These are phyloP conservation scores for Termitomyces sp. DNA, from an alignment of 768 basidiomycete species.

Conservation along the genomic window DNA sequence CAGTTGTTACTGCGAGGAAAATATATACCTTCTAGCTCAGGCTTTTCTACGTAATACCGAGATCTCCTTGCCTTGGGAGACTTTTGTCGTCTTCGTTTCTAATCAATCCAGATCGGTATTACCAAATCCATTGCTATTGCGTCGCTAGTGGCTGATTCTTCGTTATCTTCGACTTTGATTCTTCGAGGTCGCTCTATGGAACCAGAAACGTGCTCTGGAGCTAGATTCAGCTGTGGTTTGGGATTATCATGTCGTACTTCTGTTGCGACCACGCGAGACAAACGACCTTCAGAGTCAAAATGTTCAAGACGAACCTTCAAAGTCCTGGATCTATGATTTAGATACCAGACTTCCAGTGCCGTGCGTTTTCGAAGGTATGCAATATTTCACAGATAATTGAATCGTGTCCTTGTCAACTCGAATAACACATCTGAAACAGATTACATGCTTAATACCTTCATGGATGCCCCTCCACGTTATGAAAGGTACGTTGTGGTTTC, in stretches of 20 bases:
- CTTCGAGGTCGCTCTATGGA: slow-evolving; percentile 58
- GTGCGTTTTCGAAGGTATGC: slow-evolving; percentile 43
- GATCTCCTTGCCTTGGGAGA: slow-evolving; percentile 36
- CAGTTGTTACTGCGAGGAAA: slow-evolving; percentile 67
- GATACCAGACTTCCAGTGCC: slow-evolving; percentile 51
- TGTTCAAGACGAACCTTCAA: neutral
- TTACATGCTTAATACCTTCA: slow-evolving; percentile 43
- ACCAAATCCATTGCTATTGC: neutral
- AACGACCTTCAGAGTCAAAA: neutral
- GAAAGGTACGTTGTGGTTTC: slow-evolving; percentile 33
- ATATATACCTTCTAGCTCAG: slow-evolving; percentile 54
- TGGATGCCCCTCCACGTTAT: slow-evolving; percentile 27
- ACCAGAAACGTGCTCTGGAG: slow-evolving; percentile 39
- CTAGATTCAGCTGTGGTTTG: slow-evolving; percentile 44
- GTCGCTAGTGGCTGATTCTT: neutral
- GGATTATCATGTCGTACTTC: slow-evolving; percentile 72
- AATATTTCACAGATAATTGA: neutral
- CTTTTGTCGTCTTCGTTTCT: slow-evolving; percentile 58
- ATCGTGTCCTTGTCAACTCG: neutral
- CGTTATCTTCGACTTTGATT: neutral
- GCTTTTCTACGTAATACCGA: slow-evolving; percentile 27
- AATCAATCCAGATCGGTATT: slow-evolving; percentile 51
- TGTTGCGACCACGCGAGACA: slow-evolving; percentile 34
- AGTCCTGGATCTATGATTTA: slow-evolving; percentile 62
- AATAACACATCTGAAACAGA: slow-evolving; percentile 22